Evolutionary conservation across 23 red algal genomes (phyloP), one percentile per base, ranked within the genome.

Genomic region (Gracilaria caudata): DNA sequence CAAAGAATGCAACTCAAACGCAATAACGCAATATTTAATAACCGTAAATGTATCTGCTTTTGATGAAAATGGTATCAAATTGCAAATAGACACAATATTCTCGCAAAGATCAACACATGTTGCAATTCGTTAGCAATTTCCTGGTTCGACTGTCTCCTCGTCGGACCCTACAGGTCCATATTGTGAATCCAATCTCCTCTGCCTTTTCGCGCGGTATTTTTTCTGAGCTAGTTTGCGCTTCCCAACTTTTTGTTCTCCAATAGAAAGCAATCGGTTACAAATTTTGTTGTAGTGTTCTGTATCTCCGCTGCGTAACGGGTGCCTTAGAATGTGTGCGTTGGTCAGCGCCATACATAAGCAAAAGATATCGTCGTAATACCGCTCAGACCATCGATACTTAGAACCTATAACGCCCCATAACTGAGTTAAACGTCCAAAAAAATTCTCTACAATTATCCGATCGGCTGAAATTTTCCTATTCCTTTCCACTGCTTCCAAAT

Each of bases 321-420:
- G 0, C 0, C 49, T 37, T 39, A 63, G 35, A 65, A 82, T 32
- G 29, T 82, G 78, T 40, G 36, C 21, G 35, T 82, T 82, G 28
- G 49, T 82, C 53, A 82, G 0, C 26, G 25, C 9, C 35, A 82
- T 0, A 39, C 78, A 82, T 29, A 60, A 74, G 38, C 16, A 38
- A n/a, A n/a, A n/a, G n/a, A 74, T 74, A 6, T 74, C 33, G 41
- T 74, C 68, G 38, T 74, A 74, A 74, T 13, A 64, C 28, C 34
- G 33, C 17, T 68, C 63, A 12, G 2, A 7, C 63, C 63, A 68
- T 4, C 63, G 63, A 68, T 68, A 68, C 34, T 68, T 68, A 7
- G 28, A 36, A 3, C 30, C 28, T 7, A 68, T 36, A 29, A 68
- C 63, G 1, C 2, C 63, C 63, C 63, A 34, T 19, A 68, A 35